Evolutionary conservation across 202 grass and related monocot genomes (phyloP), one percentile per base, ranked within the genome.

Genomic region (Bolboschoenoplectus hybrid): DNA sequence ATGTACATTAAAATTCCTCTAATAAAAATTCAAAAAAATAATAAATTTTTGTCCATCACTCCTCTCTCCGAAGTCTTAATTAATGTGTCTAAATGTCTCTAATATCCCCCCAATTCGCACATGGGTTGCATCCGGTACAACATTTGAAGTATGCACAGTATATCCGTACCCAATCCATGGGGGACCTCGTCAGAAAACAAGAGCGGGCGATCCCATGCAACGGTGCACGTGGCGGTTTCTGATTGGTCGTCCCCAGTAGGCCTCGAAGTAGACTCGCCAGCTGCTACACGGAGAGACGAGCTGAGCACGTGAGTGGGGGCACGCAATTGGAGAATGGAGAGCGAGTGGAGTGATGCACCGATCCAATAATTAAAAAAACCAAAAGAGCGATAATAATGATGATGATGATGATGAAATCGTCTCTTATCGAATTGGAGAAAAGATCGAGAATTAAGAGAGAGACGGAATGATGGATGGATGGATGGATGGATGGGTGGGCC

Each of bases 171-270:
- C 56, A 47, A 7, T n/a, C 43, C 9, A 75, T 16, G 51, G 82
- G 83, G 83, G 83, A 74, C 64, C 83, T 73, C 41, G 40, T 58
- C 39, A 84, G 44, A 71, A 67, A 71, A 56, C 50, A 57, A 84
- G 36, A 72, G 67, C 67, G 84, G 32, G 56, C 65, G 84, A 86
- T 86, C 71, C 71, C 70, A 86, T 78, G 84, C 51, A 86, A 52
- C 4, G 0, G 16, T 14, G 4, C 9, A 64, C 55, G 70, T 78
- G 84, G 9, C 9, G 0, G 0, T 0, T 9, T 5, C 2, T 13
- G 10, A 78, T 53, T 86, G 69, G 84, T 3, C 2, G 7, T 5
- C 5, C 84, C 40, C 3, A 36, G n/a, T 66, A 51, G 61, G 84
- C 55, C 57, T 49, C 34, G 84, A 86, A 63, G 84, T 40, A 77